Percentiles rank a stretch among this genome's conserved stretches.
phyloP scores from a whole-genome alignment of 208 protist genomes.

The Leishmania turanica region DNA sequence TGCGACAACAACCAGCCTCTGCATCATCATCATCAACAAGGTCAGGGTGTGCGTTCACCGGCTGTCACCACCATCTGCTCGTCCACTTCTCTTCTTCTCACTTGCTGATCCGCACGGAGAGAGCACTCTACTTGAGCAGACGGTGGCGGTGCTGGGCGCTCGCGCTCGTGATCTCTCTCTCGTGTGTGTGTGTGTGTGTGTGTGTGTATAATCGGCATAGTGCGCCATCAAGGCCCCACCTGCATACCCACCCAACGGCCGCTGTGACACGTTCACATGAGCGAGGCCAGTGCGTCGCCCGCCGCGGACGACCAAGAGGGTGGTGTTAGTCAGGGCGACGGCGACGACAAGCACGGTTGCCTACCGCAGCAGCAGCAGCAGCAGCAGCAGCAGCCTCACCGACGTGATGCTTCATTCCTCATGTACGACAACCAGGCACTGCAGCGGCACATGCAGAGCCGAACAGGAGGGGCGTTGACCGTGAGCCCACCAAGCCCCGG shows the following conservation, averaged over 20 bases:
- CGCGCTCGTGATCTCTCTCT: no score
- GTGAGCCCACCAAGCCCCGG: constrained; percentile 27
- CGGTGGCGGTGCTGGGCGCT: no score
- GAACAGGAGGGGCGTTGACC: neutral
- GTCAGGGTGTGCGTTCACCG: neutral
- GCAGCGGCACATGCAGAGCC: neutral
- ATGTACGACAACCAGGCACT: constrained; percentile 1
- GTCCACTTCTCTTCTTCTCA: neutral
- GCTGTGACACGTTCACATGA: constrained; percentile 5
- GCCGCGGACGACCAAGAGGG: neutral
- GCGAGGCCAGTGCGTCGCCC: neutral
- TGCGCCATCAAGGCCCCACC: neutral
- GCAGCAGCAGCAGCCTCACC: neutral
- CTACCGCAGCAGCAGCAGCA: neutral
- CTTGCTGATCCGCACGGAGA: neutral
- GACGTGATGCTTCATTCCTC: neutral
- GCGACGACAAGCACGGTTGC: neutral
- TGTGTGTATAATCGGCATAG: neutral
- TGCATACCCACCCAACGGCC: neutral
- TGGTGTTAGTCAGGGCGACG: neutral
- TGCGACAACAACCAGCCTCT: neutral
- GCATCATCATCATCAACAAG: neutral
- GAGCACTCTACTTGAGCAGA: neutral
- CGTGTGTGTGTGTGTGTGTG: neutral
- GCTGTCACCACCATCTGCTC: neutral